Conservation (phyloP, 78 protist genomes). For the Pigoraptor vietnamica region DNA sequence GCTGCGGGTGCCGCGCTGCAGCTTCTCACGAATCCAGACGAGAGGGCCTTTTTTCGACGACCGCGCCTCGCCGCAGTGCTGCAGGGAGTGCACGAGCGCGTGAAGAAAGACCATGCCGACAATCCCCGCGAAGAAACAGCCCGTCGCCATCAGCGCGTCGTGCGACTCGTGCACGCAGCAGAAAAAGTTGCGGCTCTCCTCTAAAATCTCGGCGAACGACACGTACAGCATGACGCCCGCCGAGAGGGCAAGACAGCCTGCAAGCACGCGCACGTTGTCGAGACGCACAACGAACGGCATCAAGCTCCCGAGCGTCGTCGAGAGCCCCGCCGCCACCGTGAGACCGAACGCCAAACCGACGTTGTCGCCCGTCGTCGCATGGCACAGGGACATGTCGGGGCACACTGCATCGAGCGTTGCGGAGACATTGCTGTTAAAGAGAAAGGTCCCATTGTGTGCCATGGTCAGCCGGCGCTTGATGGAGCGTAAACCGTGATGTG, state of each 20-base stretch:
- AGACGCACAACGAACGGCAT: neutral
- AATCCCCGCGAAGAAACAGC: slow-evolving; percentile 44
- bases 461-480: no score
- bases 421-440: no score
- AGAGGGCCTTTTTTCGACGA: neutral
- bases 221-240: slow-evolving; percentile 73
- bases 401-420: no score
- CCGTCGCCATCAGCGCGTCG: slow-evolving; percentile 2
- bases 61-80: neutral
- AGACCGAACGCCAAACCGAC: slow-evolving; percentile 20
- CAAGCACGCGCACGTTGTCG: slow-evolving; percentile 1
- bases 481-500: no score
- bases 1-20: neutral
- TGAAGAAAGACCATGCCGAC: slow-evolving; percentile 7
- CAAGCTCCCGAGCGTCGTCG: slow-evolving; percentile 30
- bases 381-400: neutral
- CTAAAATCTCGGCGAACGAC: slow-evolving; percentile 58
- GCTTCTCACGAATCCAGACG: no score
- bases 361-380: neutral
- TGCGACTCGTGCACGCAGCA: slow-evolving; percentile 14
- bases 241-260: slow-evolving; percentile 35
- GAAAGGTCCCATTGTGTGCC: no score
- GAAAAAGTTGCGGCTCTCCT: neutral
- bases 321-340: slow-evolving; percentile 28
- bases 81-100: neutral